phyloP scores from a whole-genome alignment of 192 early-diverging fungal species.

The Podila verticillata region DNA sequence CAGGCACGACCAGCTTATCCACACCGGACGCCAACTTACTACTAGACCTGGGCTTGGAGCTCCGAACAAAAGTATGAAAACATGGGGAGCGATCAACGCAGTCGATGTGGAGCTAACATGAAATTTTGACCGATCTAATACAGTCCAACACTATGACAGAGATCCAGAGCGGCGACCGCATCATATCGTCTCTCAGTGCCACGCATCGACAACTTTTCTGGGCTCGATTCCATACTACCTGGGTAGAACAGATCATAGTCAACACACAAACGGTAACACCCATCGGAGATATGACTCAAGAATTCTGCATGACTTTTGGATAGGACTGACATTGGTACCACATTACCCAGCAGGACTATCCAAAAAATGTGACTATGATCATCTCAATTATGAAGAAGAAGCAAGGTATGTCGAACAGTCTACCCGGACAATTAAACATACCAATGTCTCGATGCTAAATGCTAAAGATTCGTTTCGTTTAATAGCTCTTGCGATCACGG shows the following conservation, averaged over 20 bases:
- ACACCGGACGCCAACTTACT: conserved; percentile 23
- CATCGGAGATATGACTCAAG: not conserved
- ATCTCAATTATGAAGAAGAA: conserved; percentile 19
- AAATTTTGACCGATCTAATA: too few relatives aligned
- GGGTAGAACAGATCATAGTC: conserved; percentile 11
- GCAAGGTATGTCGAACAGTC: conserved; percentile 14
- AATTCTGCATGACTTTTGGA: not conserved
- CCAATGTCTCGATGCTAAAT: not conserved
- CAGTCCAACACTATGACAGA: conserved; percentile 12
- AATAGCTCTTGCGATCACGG: conserved; percentile 16
- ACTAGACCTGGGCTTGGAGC: conserved; percentile 21
- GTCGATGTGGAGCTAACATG: too few relatives aligned
- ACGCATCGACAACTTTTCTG: conserved; percentile 20
- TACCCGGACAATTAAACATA: not conserved
- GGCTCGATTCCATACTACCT: conserved; percentile 15
- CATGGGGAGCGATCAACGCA: not conserved
- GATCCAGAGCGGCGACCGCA: conserved; percentile 18
- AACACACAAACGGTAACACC: conserved; percentile 8
- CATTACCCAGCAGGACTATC: conserved; percentile 19
- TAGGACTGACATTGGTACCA: not conserved
- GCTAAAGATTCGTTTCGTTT: not conserved
- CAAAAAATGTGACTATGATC: conserved; percentile 19
- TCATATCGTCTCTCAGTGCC: conserved; percentile 19
- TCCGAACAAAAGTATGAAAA: conserved; percentile 15
- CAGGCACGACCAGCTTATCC: not conserved